phyloP scores from a whole-genome alignment of 371 early-diverging fungal genomes.

The Mucor plumbeus region DNA sequence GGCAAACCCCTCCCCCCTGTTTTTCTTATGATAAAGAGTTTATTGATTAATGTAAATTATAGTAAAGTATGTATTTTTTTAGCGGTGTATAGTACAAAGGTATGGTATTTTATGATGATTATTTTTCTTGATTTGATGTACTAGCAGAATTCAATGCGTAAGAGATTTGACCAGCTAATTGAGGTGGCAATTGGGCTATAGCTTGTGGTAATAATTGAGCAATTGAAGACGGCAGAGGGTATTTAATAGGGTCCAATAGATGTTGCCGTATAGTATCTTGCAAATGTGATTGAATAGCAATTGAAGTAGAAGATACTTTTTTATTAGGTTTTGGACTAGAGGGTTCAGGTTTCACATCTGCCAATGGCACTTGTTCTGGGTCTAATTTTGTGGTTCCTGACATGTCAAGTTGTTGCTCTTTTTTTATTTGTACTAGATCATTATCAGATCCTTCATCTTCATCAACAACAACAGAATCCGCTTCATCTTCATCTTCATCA shows the following conservation, averaged over 20 bases:
- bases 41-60: not conserved
- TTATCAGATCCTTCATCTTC: not conserved
- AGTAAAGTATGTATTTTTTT: too few species aligned
- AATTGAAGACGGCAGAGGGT: conserved; percentile 52
- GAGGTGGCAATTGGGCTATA: conserved; percentile 53
- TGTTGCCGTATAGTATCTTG: conserved; percentile 54
- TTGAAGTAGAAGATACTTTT: not conserved
- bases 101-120: not conserved
- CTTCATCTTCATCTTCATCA: conserved; percentile 22
- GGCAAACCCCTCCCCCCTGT: too few species aligned
- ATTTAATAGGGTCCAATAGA: conserved; percentile 46
- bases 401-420: not conserved
- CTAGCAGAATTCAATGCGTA: conserved; percentile 24
- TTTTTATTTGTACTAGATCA: not conserved
- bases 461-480: not conserved
- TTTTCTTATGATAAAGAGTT: not conserved
- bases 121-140: not conserved
- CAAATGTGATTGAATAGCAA: conserved; percentile 36
- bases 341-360: conserved; percentile 3
- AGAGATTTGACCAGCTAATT: conserved; percentile 47
- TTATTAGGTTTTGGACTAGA: not conserved
- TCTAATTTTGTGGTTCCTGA: conserved; percentile 1
- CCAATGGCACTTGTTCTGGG: conserved; percentile 8
- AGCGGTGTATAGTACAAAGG: too few species aligned
- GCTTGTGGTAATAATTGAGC: conserved; percentile 52